These are phyloP conservation scores for Phialophora chinensis DNA, from an alignment of 2,329 filamentous ascomycete species.

Conservation along the genomic window DNA sequence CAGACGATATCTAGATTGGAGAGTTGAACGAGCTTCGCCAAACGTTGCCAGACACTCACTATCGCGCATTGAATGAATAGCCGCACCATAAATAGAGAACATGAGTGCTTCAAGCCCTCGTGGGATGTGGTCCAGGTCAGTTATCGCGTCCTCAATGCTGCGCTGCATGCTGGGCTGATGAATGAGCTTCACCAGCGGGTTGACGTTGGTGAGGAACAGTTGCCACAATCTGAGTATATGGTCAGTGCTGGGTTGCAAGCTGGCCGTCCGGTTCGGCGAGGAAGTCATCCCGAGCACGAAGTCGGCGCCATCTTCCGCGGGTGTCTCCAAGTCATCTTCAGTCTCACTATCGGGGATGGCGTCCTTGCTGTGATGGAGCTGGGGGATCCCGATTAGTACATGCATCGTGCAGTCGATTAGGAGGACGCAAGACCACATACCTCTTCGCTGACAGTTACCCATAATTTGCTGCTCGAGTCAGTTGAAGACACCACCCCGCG, in stretches of 20 bases:
- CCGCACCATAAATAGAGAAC: slow-evolving; percentile 71
- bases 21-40: slow-evolving; percentile 46
- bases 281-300: slow-evolving; percentile 22
- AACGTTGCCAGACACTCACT: slow-evolving; percentile 58
- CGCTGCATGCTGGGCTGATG: slow-evolving; percentile 70
- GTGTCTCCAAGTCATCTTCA: slow-evolving; percentile 33
- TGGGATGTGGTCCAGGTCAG: slow-evolving; percentile 60
- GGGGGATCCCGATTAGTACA: not conserved
- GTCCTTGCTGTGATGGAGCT: slow-evolving; percentile 23
- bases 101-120: slow-evolving; percentile 69
- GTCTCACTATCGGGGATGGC: slow-evolving; percentile 29
- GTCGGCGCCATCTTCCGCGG: slow-evolving; percentile 21
- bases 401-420: not conserved
- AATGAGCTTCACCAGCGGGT: slow-evolving; percentile 71
- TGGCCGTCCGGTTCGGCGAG: slow-evolving; percentile 33
- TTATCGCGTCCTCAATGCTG: slow-evolving; percentile 67
- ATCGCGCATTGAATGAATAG: slow-evolving; percentile 61
- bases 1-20: slow-evolving; percentile 52
- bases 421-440: slow-evolving; percentile 10
- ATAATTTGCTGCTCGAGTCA: slow-evolving; percentile 22
- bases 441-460: slow-evolving; percentile 23
- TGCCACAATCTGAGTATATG: slow-evolving; percentile 65
- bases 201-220: slow-evolving; percentile 71
- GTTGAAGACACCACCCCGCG: slow-evolving; percentile 4
- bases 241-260: slow-evolving; percentile 52